These are phyloP conservation scores for Deinandra increscens DNA, from an alignment of 129 eudicot species.

Conservation along the genomic window DNA sequence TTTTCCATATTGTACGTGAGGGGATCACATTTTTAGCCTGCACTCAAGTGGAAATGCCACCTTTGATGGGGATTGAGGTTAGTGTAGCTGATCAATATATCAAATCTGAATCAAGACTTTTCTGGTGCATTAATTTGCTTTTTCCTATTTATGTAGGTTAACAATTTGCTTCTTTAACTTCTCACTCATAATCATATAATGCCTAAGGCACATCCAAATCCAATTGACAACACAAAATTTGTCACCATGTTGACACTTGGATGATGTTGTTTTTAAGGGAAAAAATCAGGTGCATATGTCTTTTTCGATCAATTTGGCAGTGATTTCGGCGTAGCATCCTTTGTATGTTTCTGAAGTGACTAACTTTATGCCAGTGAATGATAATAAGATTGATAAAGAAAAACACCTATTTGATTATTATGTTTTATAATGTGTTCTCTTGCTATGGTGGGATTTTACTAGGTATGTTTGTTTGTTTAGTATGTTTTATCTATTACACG, in stretches of 20 bases:
- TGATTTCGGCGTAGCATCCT: background rate
- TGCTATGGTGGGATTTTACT: no score
- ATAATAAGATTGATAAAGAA: background rate
- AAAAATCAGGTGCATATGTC: background rate
- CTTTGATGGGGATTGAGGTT: slow-evolving; percentile 94
- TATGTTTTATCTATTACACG: no score
- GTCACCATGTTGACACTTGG: background rate
- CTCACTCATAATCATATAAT: no score
- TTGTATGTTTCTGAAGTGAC: background rate
- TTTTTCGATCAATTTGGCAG: background rate
- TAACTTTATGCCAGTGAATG: background rate
- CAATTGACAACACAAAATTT: background rate
- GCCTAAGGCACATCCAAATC: no score
- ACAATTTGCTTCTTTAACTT: background rate
- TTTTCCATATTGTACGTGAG: slow-evolving; percentile 83
- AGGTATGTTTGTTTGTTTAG: no score
- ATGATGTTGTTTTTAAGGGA: background rate
- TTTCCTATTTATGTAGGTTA: background rate
- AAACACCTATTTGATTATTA: background rate
- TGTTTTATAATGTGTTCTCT: background rate
- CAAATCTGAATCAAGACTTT: no score
- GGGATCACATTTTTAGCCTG: slow-evolving; percentile 93
- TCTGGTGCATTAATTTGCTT: background rate
- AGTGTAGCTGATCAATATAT: no score
- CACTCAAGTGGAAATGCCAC: slow-evolving; percentile 98